Base-by-base conservation (phyloP, 192 early-diverging fungal species). In the Linnemannia hyalina region DNA sequence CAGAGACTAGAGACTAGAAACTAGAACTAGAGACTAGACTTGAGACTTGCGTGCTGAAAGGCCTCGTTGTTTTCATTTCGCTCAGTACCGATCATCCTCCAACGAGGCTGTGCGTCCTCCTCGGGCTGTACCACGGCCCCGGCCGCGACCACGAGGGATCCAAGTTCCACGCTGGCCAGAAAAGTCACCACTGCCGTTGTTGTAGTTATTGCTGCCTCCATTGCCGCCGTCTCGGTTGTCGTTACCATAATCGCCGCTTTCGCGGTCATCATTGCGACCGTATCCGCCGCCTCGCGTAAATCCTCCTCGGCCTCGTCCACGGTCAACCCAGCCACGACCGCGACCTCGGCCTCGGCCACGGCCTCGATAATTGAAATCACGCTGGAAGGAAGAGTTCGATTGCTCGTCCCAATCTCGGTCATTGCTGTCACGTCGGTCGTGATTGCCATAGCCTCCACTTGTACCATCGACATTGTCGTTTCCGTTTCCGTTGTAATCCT, bases 331-430 rank as follows among this genome's bases (percentile, higher is more conserved):
- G 54, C 78, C 72, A 65, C 72, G 78, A 41, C n/a, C 16, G 29
- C 72, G 29, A 68, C 78, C 78, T 47, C 78, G 78, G 22, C 78
- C 78, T 6, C 78, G 72, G 7, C 60, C 55, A 49, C 72, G 68
- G 20, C 52, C 69, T 8, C 68, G 70, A 65, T 65, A 65, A 65
- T 65, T 65, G 29, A 65, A 65, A 65, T 65, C 60, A 3, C 60
- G 60, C 13, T 65, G 60, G 29, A 65, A 65, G 6, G 60, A 65
- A 15, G 26, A 26, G 60, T 65, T 65, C 60, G 29, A 32, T 13
- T 65, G 60, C 60, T 65, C 60, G 23, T 76, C 75, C 75, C 75
- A 68, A 40, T 76, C 60, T 68, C 60, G 55, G 60, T 49, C 40
- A 68, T 63, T 35, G 41, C 20, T 32, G 42, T 47, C 6, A 47